A percentile compares a stretch with the other conserved stretches of the same genome.
Conservation (phyloP, 2,329 filamentous ascomycete species). For the Ophiostoma sp. region DNA sequence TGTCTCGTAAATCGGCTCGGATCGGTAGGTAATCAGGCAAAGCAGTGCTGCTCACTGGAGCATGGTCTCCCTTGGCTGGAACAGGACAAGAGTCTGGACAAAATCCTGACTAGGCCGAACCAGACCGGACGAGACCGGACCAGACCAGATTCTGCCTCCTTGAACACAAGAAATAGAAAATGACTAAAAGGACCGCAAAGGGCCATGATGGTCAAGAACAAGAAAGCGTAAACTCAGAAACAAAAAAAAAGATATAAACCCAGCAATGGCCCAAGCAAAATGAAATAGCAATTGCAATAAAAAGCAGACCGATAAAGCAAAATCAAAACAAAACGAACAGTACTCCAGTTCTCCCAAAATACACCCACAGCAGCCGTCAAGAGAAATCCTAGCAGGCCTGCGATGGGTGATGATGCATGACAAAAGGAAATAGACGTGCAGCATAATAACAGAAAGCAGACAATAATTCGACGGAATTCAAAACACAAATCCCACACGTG, state of each 20-base stretch:
- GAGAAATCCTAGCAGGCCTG: background rate
- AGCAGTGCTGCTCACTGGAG: background rate
- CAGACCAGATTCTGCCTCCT: background rate
- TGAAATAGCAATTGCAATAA: background rate
- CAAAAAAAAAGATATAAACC: background rate
- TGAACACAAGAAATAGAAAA: constrained; percentile 7
- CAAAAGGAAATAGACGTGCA: constrained; percentile 15
- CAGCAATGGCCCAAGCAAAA: constrained; percentile 7
- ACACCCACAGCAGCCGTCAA: background rate
- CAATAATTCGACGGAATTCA: background rate
- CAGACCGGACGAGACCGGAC: background rate
- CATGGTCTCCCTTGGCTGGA: background rate
- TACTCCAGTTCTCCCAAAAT: constrained; percentile 14
- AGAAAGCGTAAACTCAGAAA: constrained; percentile 6
- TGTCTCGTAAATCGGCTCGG: constrained; percentile 12
- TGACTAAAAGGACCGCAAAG: constrained; percentile 7
- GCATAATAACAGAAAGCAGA: background rate
- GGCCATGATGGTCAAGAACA: background rate
- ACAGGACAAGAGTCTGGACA: too few relatives aligned
- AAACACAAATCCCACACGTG: background rate
- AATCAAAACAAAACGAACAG: background rate
- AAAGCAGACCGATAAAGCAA: constrained; percentile 6
- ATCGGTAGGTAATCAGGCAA: background rate
- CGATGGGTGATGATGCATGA: constrained; percentile 10
- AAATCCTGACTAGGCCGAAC: background rate